Evolutionary conservation across 768 basidiomycete genomes (phyloP).

Genomic region (Dictyophora rubrovolvata): DNA sequence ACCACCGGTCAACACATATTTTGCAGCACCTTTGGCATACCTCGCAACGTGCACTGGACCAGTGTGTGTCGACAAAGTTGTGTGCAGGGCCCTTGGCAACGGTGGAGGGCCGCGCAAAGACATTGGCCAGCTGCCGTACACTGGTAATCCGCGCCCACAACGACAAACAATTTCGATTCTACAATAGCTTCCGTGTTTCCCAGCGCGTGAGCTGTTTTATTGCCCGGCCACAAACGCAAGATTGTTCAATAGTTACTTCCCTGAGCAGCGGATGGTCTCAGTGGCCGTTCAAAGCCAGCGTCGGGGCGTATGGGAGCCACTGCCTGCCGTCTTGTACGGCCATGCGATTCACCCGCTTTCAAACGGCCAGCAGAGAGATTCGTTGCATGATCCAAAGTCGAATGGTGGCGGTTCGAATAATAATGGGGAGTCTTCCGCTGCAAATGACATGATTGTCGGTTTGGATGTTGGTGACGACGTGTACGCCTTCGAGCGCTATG

Average conservation of each 20-base stretch:
- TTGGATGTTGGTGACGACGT: constrained; percentile 95
- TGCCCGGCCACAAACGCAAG: not conserved
- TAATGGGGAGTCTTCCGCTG: not conserved
- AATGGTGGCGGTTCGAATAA: not conserved
- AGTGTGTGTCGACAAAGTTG: constrained; percentile 55
- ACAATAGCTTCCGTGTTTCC: not conserved
- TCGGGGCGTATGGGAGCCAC: constrained; percentile 50
- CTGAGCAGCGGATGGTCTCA: constrained; percentile 5
- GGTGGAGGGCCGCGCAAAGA: constrained; percentile 7
- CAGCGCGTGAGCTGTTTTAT: not conserved
- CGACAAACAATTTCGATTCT: not conserved
- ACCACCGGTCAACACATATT: constrained; percentile 88
- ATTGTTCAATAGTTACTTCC: not conserved
- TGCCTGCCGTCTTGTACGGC: constrained; percentile 75
- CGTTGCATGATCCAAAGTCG: constrained; percentile 7
- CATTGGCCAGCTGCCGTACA: not conserved
- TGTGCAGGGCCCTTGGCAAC: constrained; percentile 42
- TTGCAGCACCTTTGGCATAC: constrained; percentile 81
- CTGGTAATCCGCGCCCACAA: not conserved
- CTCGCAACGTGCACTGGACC: constrained; percentile 87
- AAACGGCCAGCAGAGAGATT: constrained; percentile 9
- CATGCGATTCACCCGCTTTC: constrained; percentile 77
- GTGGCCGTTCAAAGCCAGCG: constrained; percentile 15
- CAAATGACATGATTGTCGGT: constrained; percentile 38
- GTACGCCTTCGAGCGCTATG: constrained; percentile 92